Base-by-base conservation (phyloP, 2,329 filamentous ascomycete genomes). In the Neofusicoccum parvum region DNA sequence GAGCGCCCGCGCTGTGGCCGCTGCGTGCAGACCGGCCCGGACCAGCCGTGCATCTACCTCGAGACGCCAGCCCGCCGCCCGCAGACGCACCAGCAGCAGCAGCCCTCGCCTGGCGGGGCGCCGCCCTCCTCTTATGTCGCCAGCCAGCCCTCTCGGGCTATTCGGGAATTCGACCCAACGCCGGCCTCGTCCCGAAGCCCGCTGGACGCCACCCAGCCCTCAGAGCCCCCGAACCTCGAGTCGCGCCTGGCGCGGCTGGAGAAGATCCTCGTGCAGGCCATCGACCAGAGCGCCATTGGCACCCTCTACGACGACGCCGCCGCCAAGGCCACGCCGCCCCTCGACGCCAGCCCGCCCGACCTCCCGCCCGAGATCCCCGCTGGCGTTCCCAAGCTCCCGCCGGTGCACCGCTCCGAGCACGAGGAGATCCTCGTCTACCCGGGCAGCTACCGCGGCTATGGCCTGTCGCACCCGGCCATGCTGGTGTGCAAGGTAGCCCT, bases 111-210 rank as follows among this genome's bases (percentile, higher is more conserved):
- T 17, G 36, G 5, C 17, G 53, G 32, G 37, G 14, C 23, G 23
- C 53, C 11, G 39, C 2, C 37, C n/a, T 27, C 39, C 12, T 12
- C 15, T 46, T 46, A 46, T 58, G 45, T 5, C 39, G 15, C 17
- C 23, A 4, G 12, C 54, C 5, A 37, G 5, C 6, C 27, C 7
- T n/a, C 54, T 60, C 56, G 56, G 56, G 23, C 56, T 48, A 14
- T 60, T 60, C 56, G 56, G 56, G 41, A 60, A 60, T 48, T 60
- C 43, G 43, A 48, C n/a, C 41, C 45, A 32, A n/a, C 17, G 14
- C 53, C 53, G 53, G 36, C 23, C 15, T 41, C 54, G 20, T 17
- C 43, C 56, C 56, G 56, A 48, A 60, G 56, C 43, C 56, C 56
- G n/a, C 11, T 37, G 27, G 56, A 48, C 56, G 56, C 56, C 56